Percentiles rank a stretch among this genome's conserved stretches.
Evolutionary conservation across 768 basidiomycete genomes (phyloP).

Genomic region (Daedalea quercina): DNA sequence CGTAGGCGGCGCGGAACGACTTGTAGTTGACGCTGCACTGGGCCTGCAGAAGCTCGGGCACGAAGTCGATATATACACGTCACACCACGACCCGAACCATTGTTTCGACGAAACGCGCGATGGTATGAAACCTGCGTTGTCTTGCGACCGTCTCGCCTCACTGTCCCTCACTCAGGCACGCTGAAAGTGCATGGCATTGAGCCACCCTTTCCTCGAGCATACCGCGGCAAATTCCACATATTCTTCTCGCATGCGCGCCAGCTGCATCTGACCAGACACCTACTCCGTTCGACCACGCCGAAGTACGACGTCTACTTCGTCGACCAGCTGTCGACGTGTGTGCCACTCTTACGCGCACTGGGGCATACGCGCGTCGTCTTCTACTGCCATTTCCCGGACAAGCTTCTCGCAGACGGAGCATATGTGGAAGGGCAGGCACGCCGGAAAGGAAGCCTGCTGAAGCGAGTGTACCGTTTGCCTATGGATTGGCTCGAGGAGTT

Average conservation of each 20-base stretch:
- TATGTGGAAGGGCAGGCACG: constrained; percentile 46
- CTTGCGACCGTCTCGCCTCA: background rate
- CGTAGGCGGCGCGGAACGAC: constrained; percentile 88
- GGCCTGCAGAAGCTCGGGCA: constrained; percentile 84
- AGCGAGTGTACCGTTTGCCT: constrained; percentile 75
- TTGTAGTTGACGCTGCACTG: constrained; percentile 92
- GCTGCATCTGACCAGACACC: constrained; percentile 66
- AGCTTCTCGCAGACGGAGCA: constrained; percentile 72
- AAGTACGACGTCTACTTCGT: constrained; percentile 85
- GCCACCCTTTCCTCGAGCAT: constrained; percentile 74
- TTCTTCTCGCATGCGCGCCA: constrained; percentile 86
- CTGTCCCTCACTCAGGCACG: constrained; percentile 47
- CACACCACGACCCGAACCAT: constrained; percentile 78
- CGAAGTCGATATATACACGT: constrained; percentile 84
- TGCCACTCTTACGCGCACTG: constrained; percentile 71
- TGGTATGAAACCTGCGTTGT: constrained; percentile 43
- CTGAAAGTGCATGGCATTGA: constrained; percentile 66
- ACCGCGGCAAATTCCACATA: constrained; percentile 81
- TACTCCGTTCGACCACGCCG: constrained; percentile 45
- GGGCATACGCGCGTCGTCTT: constrained; percentile 82
- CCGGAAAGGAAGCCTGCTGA: constrained; percentile 45
- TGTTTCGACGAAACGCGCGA: constrained; percentile 94
- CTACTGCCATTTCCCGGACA: constrained; percentile 98
- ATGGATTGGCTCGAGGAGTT: constrained; percentile 88
- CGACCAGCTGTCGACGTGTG: constrained; percentile 90